These are phyloP conservation scores for Sugiyamaella boreocaroliniensis DNA, from an alignment of 805 yeast species.

Conservation along the genomic window DNA sequence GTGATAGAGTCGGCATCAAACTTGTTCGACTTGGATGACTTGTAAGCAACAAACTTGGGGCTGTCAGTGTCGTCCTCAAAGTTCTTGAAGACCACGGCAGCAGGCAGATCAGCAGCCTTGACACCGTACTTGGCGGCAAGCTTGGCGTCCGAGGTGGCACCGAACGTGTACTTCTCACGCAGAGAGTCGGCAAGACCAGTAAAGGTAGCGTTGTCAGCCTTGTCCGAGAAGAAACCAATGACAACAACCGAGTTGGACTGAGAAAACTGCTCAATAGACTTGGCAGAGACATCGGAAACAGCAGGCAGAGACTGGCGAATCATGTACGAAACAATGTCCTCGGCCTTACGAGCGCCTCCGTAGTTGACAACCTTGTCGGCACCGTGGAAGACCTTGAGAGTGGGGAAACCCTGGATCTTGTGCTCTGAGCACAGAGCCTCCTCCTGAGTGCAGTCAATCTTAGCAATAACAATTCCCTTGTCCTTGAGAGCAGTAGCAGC, in stretches of 20 bases:
- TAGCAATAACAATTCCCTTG: constrained; percentile 32
- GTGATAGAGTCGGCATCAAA: constrained; percentile 36
- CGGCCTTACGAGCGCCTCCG: constrained; percentile 78
- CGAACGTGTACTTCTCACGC: constrained; percentile 61
- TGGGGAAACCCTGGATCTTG: constrained; percentile 75
- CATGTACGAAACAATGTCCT: constrained; percentile 73
- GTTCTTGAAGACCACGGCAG: constrained; percentile 41
- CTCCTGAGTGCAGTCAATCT: constrained; percentile 78
- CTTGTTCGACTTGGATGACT: constrained; percentile 20
- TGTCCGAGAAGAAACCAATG: constrained; percentile 52
- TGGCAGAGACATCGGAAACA: constrained; percentile 45
- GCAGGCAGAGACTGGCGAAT: constrained; percentile 75
- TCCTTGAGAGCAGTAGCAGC: constrained; percentile 57
- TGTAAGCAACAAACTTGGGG: constrained; percentile 24
- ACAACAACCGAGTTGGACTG: constrained; percentile 35
- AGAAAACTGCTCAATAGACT: constrained; percentile 45
- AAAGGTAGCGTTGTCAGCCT: constrained; percentile 51
- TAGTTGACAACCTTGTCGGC: constrained; percentile 46
- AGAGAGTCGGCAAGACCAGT: constrained; percentile 52
- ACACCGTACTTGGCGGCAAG: constrained; percentile 37
- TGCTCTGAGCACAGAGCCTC: constrained; percentile 65
- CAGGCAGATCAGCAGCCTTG: constrained; percentile 32
- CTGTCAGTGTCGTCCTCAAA: constrained; percentile 30
- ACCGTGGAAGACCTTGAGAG: constrained; percentile 59
- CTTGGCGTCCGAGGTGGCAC: constrained; percentile 38